Base-by-base conservation (phyloP, 331 rosid species). In the Pyracantha coccinea region DNA sequence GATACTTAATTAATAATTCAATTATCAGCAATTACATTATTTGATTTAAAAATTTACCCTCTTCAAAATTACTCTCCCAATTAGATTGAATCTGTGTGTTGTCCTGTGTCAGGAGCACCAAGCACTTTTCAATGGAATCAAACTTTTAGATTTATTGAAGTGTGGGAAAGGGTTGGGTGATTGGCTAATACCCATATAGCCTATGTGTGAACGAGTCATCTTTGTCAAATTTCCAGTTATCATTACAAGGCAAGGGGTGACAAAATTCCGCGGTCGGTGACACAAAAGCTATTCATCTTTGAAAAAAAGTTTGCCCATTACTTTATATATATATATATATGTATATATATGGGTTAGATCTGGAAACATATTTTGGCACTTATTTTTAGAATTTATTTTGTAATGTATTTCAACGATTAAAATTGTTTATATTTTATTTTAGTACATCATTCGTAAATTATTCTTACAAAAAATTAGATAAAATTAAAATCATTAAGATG, bases 11-110 rank as follows among this genome's bases (percentile, higher is more conserved):
- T 35, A 35, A 35, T 35, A 35, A 35, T 8, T 35, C 4, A 35
- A 2, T 35, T 0, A 33, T 0, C 1, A 35, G 0, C 0, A 8
- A 2, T 0, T 0, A 8, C 1, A 8, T 35, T 35, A 35, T 35
- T 35, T 28, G 5, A 0, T 28, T 35, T 35, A 35, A 35, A 35
- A 35, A 35, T 35, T 8, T 8, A 35, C 8, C 12, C 12, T 9
- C 44, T 9, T 35, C 12, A 35, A 35, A 1, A 2, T 35, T 35
- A 2, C 44, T 35, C 1, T 35, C 9, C 44, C 44, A 0, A 35
- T 50, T 50, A 5, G 8, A 5, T 50, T 50, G 55, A 50, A 50
- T 50, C 7, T 47, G 19, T 47, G 54, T 4, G 54, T 47, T 47
- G 54, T 47, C 16, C n/a, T 47, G 45, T 3, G 45, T 38, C 45